Evolutionary conservation across 768 basidiomycete genomes (phyloP), one percentile per base, ranked within the genome.

Genomic region (Lactifluus echinatus): DNA sequence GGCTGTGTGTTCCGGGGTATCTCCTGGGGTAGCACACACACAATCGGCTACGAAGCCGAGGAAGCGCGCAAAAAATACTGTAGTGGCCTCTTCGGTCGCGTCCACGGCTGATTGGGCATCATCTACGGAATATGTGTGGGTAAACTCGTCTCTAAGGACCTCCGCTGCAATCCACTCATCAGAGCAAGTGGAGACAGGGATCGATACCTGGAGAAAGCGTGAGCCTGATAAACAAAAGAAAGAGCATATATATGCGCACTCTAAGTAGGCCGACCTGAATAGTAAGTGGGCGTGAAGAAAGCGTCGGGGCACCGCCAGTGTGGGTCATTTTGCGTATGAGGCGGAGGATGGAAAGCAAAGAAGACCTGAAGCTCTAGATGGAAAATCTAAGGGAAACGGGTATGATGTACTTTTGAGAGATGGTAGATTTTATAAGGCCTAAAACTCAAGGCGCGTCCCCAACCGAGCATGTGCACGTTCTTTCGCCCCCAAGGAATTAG

Each of bases 161-260:
- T 95, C 93, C 50, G 93, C 93, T 53, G 84, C 80, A 67, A 93
- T 90, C 93, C 94, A 96, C 71, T 91, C 83, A 71, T 93, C 83
- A 63, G 76, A 62, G 37, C 75, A 73, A n/a, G 89, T 84, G 45
- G 91, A 85, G 57, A 96, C 88, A 45, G 90, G 92, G 70, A 97
- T 84, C 61, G 88, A 85, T 60, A 95, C 71, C 90, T 40, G 93
- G 62, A 17, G 39, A 24, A 14, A 63, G 48, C 42, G 44, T 52
- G 26, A 28, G 37, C 28, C 39, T 44, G 44, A 33, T 23, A 40
- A 63, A 53, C 61, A 46, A 34, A 48, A 37, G 24, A 28, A 44
- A 19, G 40, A 33, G 55, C 21, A 26, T 5, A n/a, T 28, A 61
- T 56, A 63, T 59, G 55, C 72, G 65, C 63, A 73, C 72, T 65